phyloP scores from a whole-genome alignment of 768 basidiomycete species.

The Calocybe indica region DNA sequence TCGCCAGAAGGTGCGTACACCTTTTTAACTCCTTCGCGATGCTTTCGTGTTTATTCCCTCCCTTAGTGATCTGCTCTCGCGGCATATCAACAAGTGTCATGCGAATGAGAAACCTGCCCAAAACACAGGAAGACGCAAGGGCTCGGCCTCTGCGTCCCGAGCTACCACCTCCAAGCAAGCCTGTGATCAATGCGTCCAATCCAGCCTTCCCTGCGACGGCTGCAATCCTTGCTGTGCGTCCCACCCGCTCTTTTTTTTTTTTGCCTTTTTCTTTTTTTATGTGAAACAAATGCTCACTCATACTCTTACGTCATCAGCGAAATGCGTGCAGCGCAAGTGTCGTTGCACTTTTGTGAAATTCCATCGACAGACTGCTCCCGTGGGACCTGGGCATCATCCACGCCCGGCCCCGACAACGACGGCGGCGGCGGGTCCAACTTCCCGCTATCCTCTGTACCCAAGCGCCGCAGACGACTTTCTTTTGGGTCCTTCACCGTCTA shows the following conservation, averaged over 20 bases:
- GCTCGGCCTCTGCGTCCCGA: slow-evolving; percentile 57
- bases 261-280: neutral
- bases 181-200: slow-evolving; percentile 80
- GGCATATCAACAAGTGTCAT: slow-evolving; percentile 88
- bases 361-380: slow-evolving; percentile 1
- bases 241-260: neutral
- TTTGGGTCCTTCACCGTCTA: slow-evolving; percentile 24
- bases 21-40: slow-evolving; percentile 3
- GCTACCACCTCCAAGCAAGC: slow-evolving; percentile 79
- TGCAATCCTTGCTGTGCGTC: slow-evolving; percentile 71
- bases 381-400: slow-evolving; percentile 1
- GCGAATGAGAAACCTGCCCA: slow-evolving; percentile 60
- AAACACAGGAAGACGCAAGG: slow-evolving; percentile 47
- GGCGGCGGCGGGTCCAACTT: too few relatives aligned
- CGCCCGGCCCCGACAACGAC: too few relatives aligned
- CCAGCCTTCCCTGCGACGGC: slow-evolving; percentile 72
- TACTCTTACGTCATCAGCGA: neutral
- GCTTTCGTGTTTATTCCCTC: slow-evolving; percentile 2
- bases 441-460: neutral
- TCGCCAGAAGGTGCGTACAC: slow-evolving; percentile 64
- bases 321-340: neutral
- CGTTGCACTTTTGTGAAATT: slow-evolving; percentile 2
- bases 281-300: neutral
- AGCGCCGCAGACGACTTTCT: slow-evolving; percentile 27
- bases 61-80: slow-evolving; percentile 71